phyloP scores from a whole-genome alignment of 192 early-diverging fungal species.

The Backusella australiensis region DNA sequence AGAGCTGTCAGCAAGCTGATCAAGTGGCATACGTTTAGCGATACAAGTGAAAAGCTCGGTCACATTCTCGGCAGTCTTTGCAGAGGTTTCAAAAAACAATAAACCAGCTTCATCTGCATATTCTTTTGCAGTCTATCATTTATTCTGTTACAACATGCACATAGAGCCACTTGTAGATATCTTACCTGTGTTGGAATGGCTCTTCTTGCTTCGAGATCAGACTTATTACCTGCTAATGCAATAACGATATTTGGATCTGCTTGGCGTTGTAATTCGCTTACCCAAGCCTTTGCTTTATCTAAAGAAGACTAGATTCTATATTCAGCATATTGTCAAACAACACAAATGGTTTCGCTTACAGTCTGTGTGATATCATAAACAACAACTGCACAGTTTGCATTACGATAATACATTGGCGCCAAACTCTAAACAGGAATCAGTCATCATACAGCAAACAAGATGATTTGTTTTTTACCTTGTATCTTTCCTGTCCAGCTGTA shows the following conservation, averaged over 20 bases:
- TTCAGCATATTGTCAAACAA: background rate
- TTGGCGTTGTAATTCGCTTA: slow-evolving; percentile 71
- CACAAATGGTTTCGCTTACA: slow-evolving; percentile 33
- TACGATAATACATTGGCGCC: slow-evolving; percentile 74
- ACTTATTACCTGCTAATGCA: slow-evolving; percentile 70
- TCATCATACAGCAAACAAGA: background rate
- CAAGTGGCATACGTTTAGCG: slow-evolving; percentile 19
- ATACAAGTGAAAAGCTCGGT: slow-evolving; percentile 56
- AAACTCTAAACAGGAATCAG: slow-evolving; percentile 39
- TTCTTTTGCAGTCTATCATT: slow-evolving; percentile 48
- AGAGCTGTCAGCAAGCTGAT: slow-evolving; percentile 14
- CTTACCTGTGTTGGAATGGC: slow-evolving; percentile 61
- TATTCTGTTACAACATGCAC: background rate
- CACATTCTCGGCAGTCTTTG: slow-evolving; percentile 58
- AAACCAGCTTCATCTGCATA: slow-evolving; percentile 60
- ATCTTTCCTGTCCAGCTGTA: slow-evolving; percentile 72
- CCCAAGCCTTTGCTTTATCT: slow-evolving; percentile 72
- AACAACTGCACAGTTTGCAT: slow-evolving; percentile 68
- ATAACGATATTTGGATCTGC: slow-evolving; percentile 73
- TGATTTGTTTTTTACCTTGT: slow-evolving; percentile 44
- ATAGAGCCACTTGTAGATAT: background rate
- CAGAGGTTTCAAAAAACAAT: slow-evolving; percentile 62
- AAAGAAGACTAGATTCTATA: slow-evolving; percentile 49
- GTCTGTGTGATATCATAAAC: slow-evolving; percentile 73
- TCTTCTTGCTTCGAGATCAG: slow-evolving; percentile 59